These are phyloP conservation scores for Clonostachys sp. DNA, from an alignment of 2,329 filamentous ascomycete genomes.

Conservation along the genomic window DNA sequence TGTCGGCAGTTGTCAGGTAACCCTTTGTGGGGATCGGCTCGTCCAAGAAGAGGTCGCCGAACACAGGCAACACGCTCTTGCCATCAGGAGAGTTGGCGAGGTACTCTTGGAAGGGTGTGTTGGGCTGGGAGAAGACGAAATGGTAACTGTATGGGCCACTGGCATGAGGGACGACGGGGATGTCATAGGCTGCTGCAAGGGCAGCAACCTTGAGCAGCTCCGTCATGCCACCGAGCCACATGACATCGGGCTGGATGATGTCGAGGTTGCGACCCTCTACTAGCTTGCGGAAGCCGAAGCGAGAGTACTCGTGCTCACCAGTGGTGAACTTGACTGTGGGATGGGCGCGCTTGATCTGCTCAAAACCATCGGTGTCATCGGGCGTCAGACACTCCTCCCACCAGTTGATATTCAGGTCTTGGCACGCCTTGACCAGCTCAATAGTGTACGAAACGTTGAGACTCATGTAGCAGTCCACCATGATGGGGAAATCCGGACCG, in stretches of 20 bases:
- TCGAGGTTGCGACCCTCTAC: constrained; percentile 89
- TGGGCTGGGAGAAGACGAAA: constrained; percentile 89
- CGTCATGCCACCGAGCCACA: constrained; percentile 94
- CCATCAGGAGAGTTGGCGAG: constrained; percentile 90
- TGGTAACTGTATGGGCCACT: constrained; percentile 94
- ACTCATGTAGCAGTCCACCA: constrained; percentile 98
- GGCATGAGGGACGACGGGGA: constrained; percentile 92
- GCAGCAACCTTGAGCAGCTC: constrained; percentile 86
- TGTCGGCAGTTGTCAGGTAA: constrained; percentile 70
- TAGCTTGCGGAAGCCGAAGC: constrained; percentile 91
- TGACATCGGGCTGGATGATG: constrained; percentile 92
- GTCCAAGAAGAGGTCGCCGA: constrained; percentile 85
- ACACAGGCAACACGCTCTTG: constrained; percentile 84
- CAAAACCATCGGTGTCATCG: constrained; percentile 89
- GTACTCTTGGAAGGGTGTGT: constrained; percentile 94
- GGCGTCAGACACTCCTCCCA: constrained; percentile 93
- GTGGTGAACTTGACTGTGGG: constrained; percentile 92
- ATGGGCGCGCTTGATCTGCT: constrained; percentile 84
- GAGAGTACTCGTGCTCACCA: constrained; percentile 91
- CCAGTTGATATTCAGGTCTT: constrained; percentile 89
- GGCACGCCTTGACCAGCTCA: constrained; percentile 78
- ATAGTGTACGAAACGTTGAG: constrained; percentile 91
- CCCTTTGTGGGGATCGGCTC: constrained; percentile 85
- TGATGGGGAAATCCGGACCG: constrained; percentile 85
- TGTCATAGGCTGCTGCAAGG: constrained; percentile 88